phyloP scores from a whole-genome alignment of 768 basidiomycete species.

The Leccinum rimulosum region DNA sequence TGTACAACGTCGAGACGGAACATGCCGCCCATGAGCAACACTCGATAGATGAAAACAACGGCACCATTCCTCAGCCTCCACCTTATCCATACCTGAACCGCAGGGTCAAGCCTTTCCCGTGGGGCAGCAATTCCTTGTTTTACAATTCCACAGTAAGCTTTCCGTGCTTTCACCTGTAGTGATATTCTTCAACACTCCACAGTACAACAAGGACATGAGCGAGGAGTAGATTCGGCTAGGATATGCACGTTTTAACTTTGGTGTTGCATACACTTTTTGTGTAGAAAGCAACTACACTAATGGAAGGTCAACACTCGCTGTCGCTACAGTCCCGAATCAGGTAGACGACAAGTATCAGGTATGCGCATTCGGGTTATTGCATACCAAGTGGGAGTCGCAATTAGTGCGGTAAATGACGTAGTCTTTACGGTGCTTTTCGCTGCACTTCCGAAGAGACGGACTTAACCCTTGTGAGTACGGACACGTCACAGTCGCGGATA shows the following conservation, averaged over 20 bases:
- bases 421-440: slow-evolving; percentile 56
- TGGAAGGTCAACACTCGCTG: not conserved
- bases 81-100: slow-evolving; percentile 77
- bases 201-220: slow-evolving; percentile 68
- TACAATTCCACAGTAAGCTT: slow-evolving; percentile 69
- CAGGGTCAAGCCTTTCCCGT: slow-evolving; percentile 77
- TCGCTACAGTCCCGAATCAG: not conserved
- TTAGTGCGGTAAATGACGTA: slow-evolving; percentile 54
- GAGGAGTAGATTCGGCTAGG: slow-evolving; percentile 20
- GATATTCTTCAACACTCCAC: slow-evolving; percentile 5
- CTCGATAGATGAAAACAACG: slow-evolving; percentile 68
- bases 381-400: slow-evolving; percentile 12
- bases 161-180: not conserved
- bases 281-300: not conserved
- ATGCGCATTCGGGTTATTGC: too few species aligned
- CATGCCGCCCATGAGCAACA: slow-evolving; percentile 73
- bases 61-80: slow-evolving; percentile 66
- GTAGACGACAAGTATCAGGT: too few species aligned
- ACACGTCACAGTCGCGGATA: slow-evolving; percentile 27
- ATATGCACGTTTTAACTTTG: not conserved
- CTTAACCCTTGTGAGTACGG: slow-evolving; percentile 5
- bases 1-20: slow-evolving; percentile 53
- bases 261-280: not conserved
- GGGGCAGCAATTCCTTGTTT: slow-evolving; percentile 83
- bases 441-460: slow-evolving; percentile 36